These are phyloP conservation scores for Solanum chmielewskii DNA, from an alignment of 257 asterid species.

Conservation along the genomic window DNA sequence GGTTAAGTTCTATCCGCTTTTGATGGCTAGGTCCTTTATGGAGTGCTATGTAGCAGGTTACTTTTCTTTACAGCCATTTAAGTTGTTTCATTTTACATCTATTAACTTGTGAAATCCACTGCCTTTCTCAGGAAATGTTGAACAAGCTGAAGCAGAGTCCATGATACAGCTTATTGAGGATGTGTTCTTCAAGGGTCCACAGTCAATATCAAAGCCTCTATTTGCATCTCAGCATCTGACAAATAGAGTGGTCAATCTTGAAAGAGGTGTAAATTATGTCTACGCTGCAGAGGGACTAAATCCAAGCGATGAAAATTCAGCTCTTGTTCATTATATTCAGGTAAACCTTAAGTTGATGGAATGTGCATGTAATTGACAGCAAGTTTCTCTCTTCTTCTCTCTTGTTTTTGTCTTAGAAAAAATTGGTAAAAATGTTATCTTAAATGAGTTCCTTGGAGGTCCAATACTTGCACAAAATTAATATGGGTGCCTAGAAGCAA, in stretches of 20 bases:
- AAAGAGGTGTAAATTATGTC: slow-evolving; percentile 48
- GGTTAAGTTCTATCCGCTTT: slow-evolving; percentile 55
- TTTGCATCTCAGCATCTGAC: slow-evolving; percentile 80
- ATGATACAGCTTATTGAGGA: slow-evolving; percentile 60
- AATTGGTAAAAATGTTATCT: neutral
- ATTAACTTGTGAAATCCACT: neutral
- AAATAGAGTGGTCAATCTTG: slow-evolving; percentile 76
- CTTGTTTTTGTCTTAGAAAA: neutral
- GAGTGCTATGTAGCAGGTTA: slow-evolving; percentile 90
- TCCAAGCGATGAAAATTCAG: slow-evolving; percentile 89
- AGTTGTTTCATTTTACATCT: slow-evolving; percentile 1
- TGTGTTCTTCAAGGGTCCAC: slow-evolving; percentile 56
- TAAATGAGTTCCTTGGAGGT: neutral
- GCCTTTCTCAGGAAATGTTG: slow-evolving; percentile 58
- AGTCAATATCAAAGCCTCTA: slow-evolving; percentile 54
- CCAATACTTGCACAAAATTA: neutral
- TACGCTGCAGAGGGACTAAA: slow-evolving; percentile 68
- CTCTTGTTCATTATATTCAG: slow-evolving; percentile 92
- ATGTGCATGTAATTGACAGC: neutral
- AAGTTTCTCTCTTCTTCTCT: neutral
- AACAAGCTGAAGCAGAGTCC: slow-evolving; percentile 72
- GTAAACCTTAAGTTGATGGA: slow-evolving; percentile 17
- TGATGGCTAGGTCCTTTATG: slow-evolving; percentile 77
- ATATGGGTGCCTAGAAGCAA: neutral
- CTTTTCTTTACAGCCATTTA: slow-evolving; percentile 1